Base-by-base conservation (phyloP, 148 eudicot species). In the Dysphania ambrosioides region DNA sequence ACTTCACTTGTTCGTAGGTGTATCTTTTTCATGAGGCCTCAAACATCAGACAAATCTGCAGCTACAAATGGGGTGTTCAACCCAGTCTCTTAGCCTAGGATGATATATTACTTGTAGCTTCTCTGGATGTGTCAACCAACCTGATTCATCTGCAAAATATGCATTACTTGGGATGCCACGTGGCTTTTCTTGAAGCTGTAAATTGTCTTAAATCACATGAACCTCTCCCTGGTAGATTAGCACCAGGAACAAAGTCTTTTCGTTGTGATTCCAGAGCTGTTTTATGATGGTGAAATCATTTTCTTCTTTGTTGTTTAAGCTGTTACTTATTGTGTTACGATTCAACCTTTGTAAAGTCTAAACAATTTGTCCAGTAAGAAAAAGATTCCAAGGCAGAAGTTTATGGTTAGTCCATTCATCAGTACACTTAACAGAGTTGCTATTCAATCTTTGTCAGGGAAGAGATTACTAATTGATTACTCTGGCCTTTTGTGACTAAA, bases 41-140 rank as follows among this genome's bases (percentile, higher is more conserved):
- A 76, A 66, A 21, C 73, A 59, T 76, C 26, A 23, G 30, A 56
- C 12, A 32, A 47, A 59, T 32, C 71, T 40, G 78, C 24, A 41
- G 41, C 71, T 53, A 18, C 70, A 29, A 49, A 38, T 38, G 36
- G 29, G 72, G n/a, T 23, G 56, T 23, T 67, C 0, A 30, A 29
- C 35, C 27, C 3, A 15, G 26, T 26, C 42, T 32, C 63, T n/a
- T n/a, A n/a, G n/a, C 79, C 3, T 61, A 60, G 51, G 32, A 59
- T 8, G 42, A 41, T 34, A n/a, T 60, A 68, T n/a, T 77, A 49
- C 5, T 77, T 21, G n/a, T 30, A 8, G 38, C 24, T 64, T 65
- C 55, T 58, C 26, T 71, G 41, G 59, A 15, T 70, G 60, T 34
- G 60, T 61, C 49, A 40, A 26, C 60, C 47, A 21, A 59, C 24